phyloP scores from a whole-genome alignment of 441 rosid genomes.

The Adansonia grandidieri region DNA sequence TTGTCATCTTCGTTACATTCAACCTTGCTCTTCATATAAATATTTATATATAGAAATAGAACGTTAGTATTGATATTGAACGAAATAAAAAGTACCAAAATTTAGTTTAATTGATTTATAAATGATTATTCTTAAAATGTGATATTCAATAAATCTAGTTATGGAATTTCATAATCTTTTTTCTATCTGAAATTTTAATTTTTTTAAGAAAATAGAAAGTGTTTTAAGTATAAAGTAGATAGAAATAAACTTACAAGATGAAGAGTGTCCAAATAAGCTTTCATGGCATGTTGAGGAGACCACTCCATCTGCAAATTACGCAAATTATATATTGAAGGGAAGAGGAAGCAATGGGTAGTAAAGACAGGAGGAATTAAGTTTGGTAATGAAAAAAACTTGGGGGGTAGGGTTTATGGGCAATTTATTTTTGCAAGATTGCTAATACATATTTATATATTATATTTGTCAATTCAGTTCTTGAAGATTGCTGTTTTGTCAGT shows the following conservation, averaged over 20 bases:
- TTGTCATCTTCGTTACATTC: neutral
- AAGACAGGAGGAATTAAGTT: neutral
- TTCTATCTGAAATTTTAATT: too few species aligned
- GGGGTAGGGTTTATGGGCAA: neutral
- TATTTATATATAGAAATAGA: neutral
- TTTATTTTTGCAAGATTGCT: neutral
- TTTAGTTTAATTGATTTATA: too few species aligned
- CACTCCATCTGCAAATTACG: conserved; percentile 28
- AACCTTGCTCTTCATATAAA: conserved; percentile 12
- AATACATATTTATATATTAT: too few species aligned
- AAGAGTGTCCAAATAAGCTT: conserved; percentile 41
- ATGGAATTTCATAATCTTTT: too few species aligned
- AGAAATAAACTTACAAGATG: conserved; percentile 28
- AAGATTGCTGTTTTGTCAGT: too few species aligned
- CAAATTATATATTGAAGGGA: neutral
- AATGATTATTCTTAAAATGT: too few species aligned
- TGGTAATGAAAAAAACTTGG: neutral
- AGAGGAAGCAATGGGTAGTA: neutral
- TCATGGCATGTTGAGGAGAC: conserved; percentile 43
- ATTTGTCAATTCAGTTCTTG: too few species aligned
- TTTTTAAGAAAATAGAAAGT: neutral
- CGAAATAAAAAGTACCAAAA: too few species aligned
- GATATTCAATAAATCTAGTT: too few species aligned
- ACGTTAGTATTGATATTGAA: neutral
- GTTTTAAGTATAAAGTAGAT: neutral